phyloP scores from a whole-genome alignment of 805 yeast species.

The Kodamaea sagamina region DNA sequence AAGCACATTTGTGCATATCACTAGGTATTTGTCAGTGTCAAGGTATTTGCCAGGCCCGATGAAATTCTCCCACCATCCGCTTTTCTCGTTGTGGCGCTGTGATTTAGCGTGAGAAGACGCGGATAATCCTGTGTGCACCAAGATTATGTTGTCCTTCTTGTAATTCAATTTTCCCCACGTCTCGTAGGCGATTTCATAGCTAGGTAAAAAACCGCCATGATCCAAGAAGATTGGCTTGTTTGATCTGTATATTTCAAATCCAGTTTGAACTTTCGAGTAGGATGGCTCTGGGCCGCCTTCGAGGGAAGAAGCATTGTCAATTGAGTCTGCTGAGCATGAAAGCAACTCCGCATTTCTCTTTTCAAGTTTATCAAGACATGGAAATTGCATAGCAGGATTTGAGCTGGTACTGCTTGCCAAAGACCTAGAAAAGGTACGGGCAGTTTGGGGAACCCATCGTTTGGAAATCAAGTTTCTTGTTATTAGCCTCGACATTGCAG shows the following conservation, averaged over 20 bases:
- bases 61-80: constrained; percentile 96
- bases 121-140: constrained; percentile 87
- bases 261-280: constrained; percentile 66
- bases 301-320: constrained; percentile 31
- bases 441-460: background rate
- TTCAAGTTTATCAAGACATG: constrained; percentile 81
- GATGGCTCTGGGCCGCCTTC: constrained; percentile 86
- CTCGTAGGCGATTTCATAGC: constrained; percentile 84
- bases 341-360: constrained; percentile 44
- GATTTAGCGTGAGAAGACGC: constrained; percentile 94
- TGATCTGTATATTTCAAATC: constrained; percentile 61
- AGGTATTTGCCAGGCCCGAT: constrained; percentile 81
- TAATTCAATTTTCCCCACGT: constrained; percentile 81
- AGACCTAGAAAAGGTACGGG: background rate
- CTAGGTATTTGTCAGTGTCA: constrained; percentile 79
- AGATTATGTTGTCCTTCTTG: constrained; percentile 66
- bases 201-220: constrained; percentile 76
- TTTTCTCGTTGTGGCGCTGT: constrained; percentile 62
- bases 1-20: constrained; percentile 86
- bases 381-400: constrained; percentile 73
- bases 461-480: background rate
- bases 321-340: constrained; percentile 20
- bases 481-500: constrained; percentile 1
- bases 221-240: constrained; percentile 68
- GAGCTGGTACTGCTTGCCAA: constrained; percentile 20